Evolutionary conservation across 371 early-diverging fungal species (phyloP).

Genomic region (Basidiobolus meristosporus): DNA sequence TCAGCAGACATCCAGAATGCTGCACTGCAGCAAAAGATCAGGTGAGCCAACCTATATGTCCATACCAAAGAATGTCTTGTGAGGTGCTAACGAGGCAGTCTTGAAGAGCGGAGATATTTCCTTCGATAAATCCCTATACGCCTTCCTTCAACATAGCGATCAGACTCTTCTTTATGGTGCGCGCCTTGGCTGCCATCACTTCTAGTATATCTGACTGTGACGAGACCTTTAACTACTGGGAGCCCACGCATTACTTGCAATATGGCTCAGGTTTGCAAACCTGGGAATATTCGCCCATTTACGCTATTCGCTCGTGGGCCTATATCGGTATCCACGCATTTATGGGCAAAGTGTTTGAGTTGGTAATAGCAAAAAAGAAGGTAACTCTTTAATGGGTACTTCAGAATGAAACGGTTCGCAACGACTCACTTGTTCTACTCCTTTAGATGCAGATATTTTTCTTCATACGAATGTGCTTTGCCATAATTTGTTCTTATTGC

Average conservation of each 20-base stretch:
- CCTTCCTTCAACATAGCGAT: neutral
- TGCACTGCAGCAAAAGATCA: too few species aligned
- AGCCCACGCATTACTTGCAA: slow-evolving; percentile 74
- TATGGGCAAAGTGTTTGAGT: slow-evolving; percentile 16
- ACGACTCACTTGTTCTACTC: neutral
- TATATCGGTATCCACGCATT: slow-evolving; percentile 46
- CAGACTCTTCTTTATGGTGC: neutral
- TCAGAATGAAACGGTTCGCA: neutral
- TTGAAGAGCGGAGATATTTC: too few species aligned
- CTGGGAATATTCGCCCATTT: slow-evolving; percentile 89
- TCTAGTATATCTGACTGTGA: slow-evolving; percentile 54
- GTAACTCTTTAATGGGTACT: neutral
- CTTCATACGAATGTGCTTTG: slow-evolving; percentile 39
- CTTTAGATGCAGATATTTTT: slow-evolving; percentile 60
- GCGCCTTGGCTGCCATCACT: neutral
- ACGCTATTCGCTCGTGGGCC: slow-evolving; percentile 73
- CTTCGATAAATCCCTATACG: too few species aligned
- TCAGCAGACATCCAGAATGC: too few species aligned
- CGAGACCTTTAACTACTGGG: slow-evolving; percentile 93
- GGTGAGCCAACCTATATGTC: too few species aligned
- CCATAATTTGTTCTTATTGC: slow-evolving; percentile 32
- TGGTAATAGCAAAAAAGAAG: slow-evolving; percentile 23
- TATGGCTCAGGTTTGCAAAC: slow-evolving; percentile 79
- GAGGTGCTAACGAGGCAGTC: too few species aligned
- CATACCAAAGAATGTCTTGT: too few species aligned